Base-by-base conservation (phyloP, 1,139 yeast species). In the Tardiomyces digboiensis region DNA sequence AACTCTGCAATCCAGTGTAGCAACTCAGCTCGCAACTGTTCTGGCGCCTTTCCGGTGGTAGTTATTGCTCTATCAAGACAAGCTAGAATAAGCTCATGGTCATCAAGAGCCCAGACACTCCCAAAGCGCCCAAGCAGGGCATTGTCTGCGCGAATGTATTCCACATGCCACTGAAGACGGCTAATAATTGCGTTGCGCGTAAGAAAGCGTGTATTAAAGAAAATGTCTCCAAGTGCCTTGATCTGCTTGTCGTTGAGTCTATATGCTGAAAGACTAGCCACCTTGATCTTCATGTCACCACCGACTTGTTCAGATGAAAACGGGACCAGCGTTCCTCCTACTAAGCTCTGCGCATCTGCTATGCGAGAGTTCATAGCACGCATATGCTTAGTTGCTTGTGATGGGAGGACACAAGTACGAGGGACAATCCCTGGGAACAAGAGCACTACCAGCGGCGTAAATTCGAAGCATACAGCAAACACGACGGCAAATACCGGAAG, bases 381-480 rank as follows among this genome's bases (percentile, higher is more conserved):
- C 3, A n/a, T 5, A 3, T 3, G n/a, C 37, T 16, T 33, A 16
- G 12, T 7, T 8, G 8, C 6, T 3, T 33, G 37, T 13, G 19
- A 33, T 6, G 37, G 37, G 5, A 33, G 37, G 7, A 33, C 37
- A n/a, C 93, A 84, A 0, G 91, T 82, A 51, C 74, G 72, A 0
- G 93, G 93, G 1, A 85, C 72, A 13, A 83, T 57, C 45, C 73
- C 74, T 0, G 93, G 93, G 43, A 82, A 62, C 1, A 68, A 52
- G 47, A 71, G 72, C 49, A 86, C 76, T 2, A 83, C 47, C 0
- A 79, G 39, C 0, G 91, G 84, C 0, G 89, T 80, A 42, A 66
- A 55, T 54, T 84, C 94, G 55, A 78, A 76, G 52, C 79, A 78
- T 1, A 82, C 56, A 19, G 76, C 58, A 47, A 80, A 73, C 0